Percentiles rank a stretch among this genome's conserved stretches.
Evolutionary conservation across 2,329 filamentous ascomycete species (phyloP).

Genomic region (Aquanectria penicillioides): DNA sequence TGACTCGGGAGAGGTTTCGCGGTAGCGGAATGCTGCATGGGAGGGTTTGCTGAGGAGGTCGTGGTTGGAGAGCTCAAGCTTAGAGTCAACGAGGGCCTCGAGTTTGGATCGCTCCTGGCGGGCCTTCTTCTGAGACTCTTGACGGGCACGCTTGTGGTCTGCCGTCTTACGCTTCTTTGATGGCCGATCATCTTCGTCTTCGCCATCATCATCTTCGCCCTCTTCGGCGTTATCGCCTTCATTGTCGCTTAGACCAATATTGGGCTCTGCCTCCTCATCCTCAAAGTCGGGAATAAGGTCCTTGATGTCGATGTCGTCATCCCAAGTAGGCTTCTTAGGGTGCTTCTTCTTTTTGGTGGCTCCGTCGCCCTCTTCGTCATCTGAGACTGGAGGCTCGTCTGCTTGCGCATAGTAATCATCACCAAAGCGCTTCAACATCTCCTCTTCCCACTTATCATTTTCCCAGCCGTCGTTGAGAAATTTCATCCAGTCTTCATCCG

Average conservation of each 20-base stretch:
- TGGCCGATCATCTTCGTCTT: constrained; percentile 54
- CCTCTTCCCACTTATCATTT: constrained; percentile 86
- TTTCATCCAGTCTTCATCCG: constrained; percentile 83
- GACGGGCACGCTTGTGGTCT: constrained; percentile 67
- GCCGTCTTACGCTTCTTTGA: constrained; percentile 70
- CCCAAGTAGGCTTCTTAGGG: constrained; percentile 77
- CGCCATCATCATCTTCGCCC: constrained; percentile 50
- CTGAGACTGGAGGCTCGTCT: constrained; percentile 72
- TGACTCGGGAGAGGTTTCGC: constrained; percentile 88
- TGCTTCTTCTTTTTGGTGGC: constrained; percentile 59
- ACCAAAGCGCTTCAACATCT: constrained; percentile 89
- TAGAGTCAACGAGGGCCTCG: constrained; percentile 85
- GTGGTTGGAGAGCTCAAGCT: constrained; percentile 77
- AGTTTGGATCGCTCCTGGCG: constrained; percentile 84
- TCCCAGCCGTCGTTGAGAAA: constrained; percentile 92
- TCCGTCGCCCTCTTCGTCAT: constrained; percentile 72
- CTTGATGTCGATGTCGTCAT: constrained; percentile 97
- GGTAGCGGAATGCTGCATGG: constrained; percentile 78
- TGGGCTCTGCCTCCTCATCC: constrained; percentile 66
- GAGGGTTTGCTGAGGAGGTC: constrained; percentile 59
- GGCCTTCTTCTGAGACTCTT: constrained; percentile 73
- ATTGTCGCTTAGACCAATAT: constrained; percentile 62
- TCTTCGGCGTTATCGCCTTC: constrained; percentile 52
- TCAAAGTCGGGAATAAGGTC: constrained; percentile 90
- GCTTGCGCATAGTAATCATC: constrained; percentile 89